Evolutionary conservation across 139 green algal species (phyloP).

Genomic region (Chlorella sp.): DNA sequence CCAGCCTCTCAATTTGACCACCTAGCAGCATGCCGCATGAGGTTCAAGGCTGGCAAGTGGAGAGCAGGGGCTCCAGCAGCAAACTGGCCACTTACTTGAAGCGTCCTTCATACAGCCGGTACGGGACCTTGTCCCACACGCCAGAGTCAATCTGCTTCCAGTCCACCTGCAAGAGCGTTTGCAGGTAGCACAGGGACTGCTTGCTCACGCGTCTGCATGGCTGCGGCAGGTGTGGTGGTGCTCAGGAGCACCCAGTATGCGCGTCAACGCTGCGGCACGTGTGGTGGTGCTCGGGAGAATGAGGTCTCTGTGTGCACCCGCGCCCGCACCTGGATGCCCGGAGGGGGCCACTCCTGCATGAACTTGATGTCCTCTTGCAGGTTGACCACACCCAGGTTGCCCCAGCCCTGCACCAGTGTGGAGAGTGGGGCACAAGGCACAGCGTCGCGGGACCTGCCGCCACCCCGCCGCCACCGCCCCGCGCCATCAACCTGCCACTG

Average conservation of each 20-base stretch:
- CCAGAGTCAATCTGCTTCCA: slow-evolving; percentile 44
- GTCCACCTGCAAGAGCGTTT: slow-evolving; percentile 34
- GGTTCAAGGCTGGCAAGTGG: no score
- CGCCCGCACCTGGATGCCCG: slow-evolving; percentile 10
- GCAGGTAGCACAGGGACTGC: no score
- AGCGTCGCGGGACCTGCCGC: background rate
- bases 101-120: slow-evolving; percentile 47
- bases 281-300: no score
- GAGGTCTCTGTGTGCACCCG: no score
- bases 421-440: background rate
- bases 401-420: background rate
- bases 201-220: no score
- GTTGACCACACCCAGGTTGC: slow-evolving; percentile 7
- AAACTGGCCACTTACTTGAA: slow-evolving; percentile 53
- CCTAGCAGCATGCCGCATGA: no score
- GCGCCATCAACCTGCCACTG: no score
- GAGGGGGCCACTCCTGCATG: slow-evolving; percentile 7
- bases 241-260: no score
- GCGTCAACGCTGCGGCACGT: no score
- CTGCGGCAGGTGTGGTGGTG: no score
- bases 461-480: background rate
- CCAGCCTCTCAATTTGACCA: no score
- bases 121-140: slow-evolving; percentile 22
- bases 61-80: no score
- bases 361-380: slow-evolving; percentile 3